These are phyloP conservation scores for Volvariella surrecta DNA, from an alignment of 1,284 basidiomycete species.

Conservation along the genomic window DNA sequence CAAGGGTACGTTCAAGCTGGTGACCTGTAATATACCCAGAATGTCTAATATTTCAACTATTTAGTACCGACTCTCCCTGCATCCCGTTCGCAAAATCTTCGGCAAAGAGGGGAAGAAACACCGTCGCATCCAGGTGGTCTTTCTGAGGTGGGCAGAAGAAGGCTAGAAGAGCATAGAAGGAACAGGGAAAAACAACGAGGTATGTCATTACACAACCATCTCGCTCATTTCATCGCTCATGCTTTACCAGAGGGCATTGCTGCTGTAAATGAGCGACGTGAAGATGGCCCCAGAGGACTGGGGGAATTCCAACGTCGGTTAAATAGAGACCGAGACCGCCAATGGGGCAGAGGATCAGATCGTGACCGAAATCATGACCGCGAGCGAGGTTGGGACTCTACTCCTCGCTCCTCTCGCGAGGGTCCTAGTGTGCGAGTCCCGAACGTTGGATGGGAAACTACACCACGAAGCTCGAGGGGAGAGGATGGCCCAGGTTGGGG, in stretches of 20 bases:
- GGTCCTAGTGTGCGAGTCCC: conserved; percentile 84
- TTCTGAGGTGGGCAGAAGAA: conserved; percentile 61
- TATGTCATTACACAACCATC: conserved; percentile 6
- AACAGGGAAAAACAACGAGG: conserved; percentile 63
- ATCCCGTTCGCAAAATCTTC: conserved; percentile 44
- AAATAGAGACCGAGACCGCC: conserved; percentile 49
- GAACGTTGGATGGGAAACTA: conserved; percentile 86
- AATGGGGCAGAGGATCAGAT: conserved; percentile 26
- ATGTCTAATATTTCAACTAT: not conserved
- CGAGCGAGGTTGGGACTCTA: conserved; percentile 53
- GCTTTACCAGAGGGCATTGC: conserved; percentile 48
- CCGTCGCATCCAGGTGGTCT: conserved; percentile 91
- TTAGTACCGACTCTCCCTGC: conserved; percentile 70
- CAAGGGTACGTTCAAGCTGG: conserved; percentile 61
- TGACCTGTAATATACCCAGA: not conserved
- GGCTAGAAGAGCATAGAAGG: conserved; percentile 70
- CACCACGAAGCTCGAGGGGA: conserved; percentile 53
- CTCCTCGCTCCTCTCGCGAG: conserved; percentile 65
- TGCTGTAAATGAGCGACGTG: conserved; percentile 41
- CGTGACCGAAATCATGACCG: conserved; percentile 17
- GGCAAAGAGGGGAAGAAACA: conserved; percentile 81
- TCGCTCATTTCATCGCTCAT: conserved; percentile 3
- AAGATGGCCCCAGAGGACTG: conserved; percentile 53
- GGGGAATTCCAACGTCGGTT: conserved; percentile 65
- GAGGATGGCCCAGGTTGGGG: conserved; percentile 49